Base-by-base conservation (phyloP, 1,284 basidiomycete species). In the Polyporus tsugae region DNA sequence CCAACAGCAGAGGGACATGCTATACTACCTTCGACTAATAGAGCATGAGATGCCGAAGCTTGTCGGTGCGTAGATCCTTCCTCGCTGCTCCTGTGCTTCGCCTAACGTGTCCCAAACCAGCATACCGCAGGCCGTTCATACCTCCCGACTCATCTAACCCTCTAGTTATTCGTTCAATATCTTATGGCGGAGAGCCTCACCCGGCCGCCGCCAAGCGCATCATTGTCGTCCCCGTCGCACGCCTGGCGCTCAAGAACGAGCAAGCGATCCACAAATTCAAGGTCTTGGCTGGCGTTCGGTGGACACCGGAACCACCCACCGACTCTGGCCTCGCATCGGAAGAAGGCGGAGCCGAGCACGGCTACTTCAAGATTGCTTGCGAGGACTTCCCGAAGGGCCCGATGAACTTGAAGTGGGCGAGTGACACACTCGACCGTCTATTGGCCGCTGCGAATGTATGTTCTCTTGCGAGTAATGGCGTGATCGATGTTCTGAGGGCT, bases 381-480 rank as follows among this genome's bases (percentile, higher is more conserved):
- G 95, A 96, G 75, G 88, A 92, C 77, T 95, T 94, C 78, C 89
- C 90, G 4, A 85, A 88, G 73, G 85, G 89, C 1, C 84, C 88
- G 33, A 91, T 93, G 92, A 97, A 97, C 79, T 80, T 95, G 73
- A 95, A 95, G 78, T 95, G 92, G 90, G 91, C 90, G 29, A 92
- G 91, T 74, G 94, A 96, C 75, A 86, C 88, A 11, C 79, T 97
- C 62, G 91, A 95, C 75, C 82, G 85, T 70, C 81, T 97, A 49
- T 79, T 96, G 70, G 80, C 80, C 15, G 89, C 91, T 74, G 93
- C 95, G 15, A 96, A 96, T 79, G 95, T 96, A 73, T 71, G 89
- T 85, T 19, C 65, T 63, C 59, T 55, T 35, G 22, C 22, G 7
- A 13, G 6, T 25, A 15, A 17, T 33, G 29, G 36, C 58, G 38